A percentile compares a stretch with the other conserved stretches of the same genome.
phyloP scores from a whole-genome alignment of 345 rosid genomes.

The Arabidopsis thaliana region DNA sequence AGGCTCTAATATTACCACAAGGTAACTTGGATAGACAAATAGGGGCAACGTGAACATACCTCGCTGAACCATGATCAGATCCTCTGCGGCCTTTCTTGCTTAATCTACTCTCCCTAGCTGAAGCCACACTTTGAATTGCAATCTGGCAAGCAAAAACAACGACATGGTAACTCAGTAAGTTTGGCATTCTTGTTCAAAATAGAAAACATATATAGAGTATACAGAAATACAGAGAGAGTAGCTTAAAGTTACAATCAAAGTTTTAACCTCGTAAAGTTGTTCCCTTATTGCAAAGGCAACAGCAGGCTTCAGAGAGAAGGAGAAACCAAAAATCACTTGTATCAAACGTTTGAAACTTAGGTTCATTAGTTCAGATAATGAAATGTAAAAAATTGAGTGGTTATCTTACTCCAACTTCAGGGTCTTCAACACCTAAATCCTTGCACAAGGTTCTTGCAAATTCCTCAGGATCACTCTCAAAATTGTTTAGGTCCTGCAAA shows the following conservation, averaged over 20 bases:
- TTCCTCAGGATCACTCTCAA: slow-evolving; percentile 93
- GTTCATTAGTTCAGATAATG: not conserved
- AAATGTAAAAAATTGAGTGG: not conserved
- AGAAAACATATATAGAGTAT: not conserved
- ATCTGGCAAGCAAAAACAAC: slow-evolving; percentile 53
- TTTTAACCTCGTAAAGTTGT: slow-evolving; percentile 86
- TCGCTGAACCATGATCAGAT: slow-evolving; percentile 67
- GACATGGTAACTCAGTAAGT: slow-evolving; percentile 7
- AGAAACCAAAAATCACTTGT: slow-evolving; percentile 19
- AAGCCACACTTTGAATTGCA: slow-evolving; percentile 84
- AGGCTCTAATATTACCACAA: slow-evolving; percentile 9
- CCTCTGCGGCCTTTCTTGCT: slow-evolving; percentile 90
- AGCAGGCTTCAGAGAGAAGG: slow-evolving; percentile 72
- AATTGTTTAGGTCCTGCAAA: slow-evolving; percentile 85
- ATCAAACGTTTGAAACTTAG: slow-evolving; percentile 2
- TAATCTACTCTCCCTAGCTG: slow-evolving; percentile 84
- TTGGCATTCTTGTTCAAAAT: slow-evolving; percentile 14
- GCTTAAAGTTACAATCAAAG: slow-evolving; percentile 18
- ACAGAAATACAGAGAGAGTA: not conserved
- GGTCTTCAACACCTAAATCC: slow-evolving; percentile 87
- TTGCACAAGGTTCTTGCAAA: slow-evolving; percentile 86
- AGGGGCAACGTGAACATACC: slow-evolving; percentile 49
- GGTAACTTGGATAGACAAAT: not conserved
- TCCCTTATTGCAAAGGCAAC: slow-evolving; percentile 94
- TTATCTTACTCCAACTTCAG: slow-evolving; percentile 88